Evolutionary conservation across 192 early-diverging fungal genomes (phyloP), one percentile per base, ranked within the genome.

Genomic region (Diversispora eburnea): DNA sequence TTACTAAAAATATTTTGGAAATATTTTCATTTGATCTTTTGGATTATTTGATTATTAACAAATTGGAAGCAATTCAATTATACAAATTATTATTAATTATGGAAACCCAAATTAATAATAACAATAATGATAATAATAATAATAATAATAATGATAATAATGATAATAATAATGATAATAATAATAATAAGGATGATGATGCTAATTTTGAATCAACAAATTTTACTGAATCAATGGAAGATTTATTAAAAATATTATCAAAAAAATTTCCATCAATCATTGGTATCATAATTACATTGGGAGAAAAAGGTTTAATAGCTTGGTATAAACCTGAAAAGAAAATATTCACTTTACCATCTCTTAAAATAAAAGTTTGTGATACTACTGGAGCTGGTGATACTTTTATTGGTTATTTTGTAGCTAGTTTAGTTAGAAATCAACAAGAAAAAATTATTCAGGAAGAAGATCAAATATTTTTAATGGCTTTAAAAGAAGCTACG

Each of bases 41-140:
- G 6, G 89, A 93, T 68, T 84, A 94, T 42, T 80, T 98, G 64
- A 81, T 96, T 3, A 77, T 95, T 57, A 98, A 98, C 77, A 88
- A 93, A 75, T 82, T 80, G 13, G 95, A 98, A 76, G 87, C 92
- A 0, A 67, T 77, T 4, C 75, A 69, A 19, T 67, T 94, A 13
- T 72, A 8, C 75, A 81, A 41, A 12, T 82, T 55, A 76, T 64
- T 0, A 47, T 59, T 2, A 25, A 66, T 49, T 70, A 72, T 25
- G 57, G 17, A 46, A 41, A 13, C 20, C 62, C n/a, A 33, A n/a
- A n/a, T 7, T 4, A n/a, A n/a, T n/a, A n/a, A n/a, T n/a, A n/a
- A n/a, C n/a, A n/a, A n/a, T n/a, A n/a, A n/a, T n/a, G n/a, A n/a
- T n/a, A n/a, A n/a, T n/a, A n/a, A n/a, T n/a, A n/a, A n/a, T n/a